Percentiles rank a stretch among this genome's conserved stretches.
These are phyloP conservation scores for Metschnikowia colocasiae DNA, from an alignment of 805 yeast species.

Conservation along the genomic window DNA sequence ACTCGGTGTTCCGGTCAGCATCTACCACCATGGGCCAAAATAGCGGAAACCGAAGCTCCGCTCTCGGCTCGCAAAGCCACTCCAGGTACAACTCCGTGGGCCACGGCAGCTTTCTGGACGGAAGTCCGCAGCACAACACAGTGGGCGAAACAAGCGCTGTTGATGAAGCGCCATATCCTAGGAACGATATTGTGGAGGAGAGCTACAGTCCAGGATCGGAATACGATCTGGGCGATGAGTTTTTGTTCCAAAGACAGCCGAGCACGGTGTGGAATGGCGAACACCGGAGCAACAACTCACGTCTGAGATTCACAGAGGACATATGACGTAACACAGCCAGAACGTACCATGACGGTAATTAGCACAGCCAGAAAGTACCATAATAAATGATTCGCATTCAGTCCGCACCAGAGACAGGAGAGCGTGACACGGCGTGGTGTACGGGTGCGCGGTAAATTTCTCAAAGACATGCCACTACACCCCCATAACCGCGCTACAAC, in stretches of 20 bases:
- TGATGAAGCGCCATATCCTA: constrained; percentile 9
- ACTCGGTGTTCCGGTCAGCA: constrained; percentile 30
- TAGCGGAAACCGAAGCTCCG: constrained; percentile 9
- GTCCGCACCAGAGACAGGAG: background rate
- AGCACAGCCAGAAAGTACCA: too few relatives aligned
- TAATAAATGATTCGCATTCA: background rate
- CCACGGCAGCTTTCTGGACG: constrained; percentile 3
- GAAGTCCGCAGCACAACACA: background rate
- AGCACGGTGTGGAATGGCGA: constrained; percentile 13
- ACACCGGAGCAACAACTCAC: constrained; percentile 16
- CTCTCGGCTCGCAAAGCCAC: constrained; percentile 10
- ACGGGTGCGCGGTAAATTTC: background rate
- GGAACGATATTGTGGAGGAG: constrained; percentile 7
- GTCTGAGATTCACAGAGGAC: constrained; percentile 21
- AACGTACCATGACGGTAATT: background rate
- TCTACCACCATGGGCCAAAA: constrained; percentile 13
- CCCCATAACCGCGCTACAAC: too few relatives aligned
- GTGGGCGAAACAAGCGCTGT: background rate
- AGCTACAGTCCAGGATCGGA: constrained; percentile 8
- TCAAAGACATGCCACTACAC: too few relatives aligned
- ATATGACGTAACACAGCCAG: background rate
- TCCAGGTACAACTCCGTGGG: constrained; percentile 16
- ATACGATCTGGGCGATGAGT: constrained; percentile 15
- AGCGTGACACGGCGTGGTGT: background rate
- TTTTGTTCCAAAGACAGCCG: constrained; percentile 9